These are phyloP conservation scores for Achlya hypogyna DNA, from an alignment of 352 stramenopile genomes.

Conservation along the genomic window DNA sequence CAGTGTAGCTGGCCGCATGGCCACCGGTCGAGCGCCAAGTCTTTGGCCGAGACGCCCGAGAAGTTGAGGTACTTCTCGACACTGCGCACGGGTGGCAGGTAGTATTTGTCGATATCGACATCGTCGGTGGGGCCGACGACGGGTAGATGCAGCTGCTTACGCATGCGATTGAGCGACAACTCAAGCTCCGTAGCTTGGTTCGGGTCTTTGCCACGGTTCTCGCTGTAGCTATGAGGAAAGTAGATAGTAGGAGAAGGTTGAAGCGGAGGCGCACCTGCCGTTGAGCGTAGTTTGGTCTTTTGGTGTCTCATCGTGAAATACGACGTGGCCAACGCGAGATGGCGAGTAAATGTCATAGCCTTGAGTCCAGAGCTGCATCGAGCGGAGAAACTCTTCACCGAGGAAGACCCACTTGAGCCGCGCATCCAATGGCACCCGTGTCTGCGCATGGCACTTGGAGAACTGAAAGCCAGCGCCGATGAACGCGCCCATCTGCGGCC, in stretches of 20 bases:
- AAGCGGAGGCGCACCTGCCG: background rate
- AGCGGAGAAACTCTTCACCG: constrained; percentile 24
- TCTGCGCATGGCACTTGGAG: constrained; percentile 25
- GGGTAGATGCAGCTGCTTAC: background rate
- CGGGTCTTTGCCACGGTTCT: background rate
- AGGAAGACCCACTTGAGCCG: constrained; percentile 26
- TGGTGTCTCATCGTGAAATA: constrained; percentile 61
- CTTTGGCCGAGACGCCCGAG: constrained; percentile 1
- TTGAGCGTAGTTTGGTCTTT: background rate
- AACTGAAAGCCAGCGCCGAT: constrained; percentile 23
- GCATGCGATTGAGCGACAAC: constrained; percentile 2
- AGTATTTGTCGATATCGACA: constrained; percentile 7
- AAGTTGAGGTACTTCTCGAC: constrained; percentile 14
- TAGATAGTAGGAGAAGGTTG: too few species aligned
- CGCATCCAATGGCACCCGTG: constrained; percentile 21
- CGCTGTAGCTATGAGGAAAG: constrained; percentile 21
- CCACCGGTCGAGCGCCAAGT: background rate
- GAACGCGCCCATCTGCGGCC: constrained; percentile 26
- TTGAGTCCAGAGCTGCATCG: constrained; percentile 22
- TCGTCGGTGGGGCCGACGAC: background rate
- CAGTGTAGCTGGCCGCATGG: constrained; percentile 16
- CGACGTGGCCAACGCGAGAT: constrained; percentile 22
- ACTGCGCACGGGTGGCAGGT: background rate
- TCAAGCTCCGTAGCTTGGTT: background rate
- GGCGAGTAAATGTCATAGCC: constrained; percentile 26